Conservation (phyloP, 148 eudicot genomes). For the Vaccinium corymbosum region DNA sequence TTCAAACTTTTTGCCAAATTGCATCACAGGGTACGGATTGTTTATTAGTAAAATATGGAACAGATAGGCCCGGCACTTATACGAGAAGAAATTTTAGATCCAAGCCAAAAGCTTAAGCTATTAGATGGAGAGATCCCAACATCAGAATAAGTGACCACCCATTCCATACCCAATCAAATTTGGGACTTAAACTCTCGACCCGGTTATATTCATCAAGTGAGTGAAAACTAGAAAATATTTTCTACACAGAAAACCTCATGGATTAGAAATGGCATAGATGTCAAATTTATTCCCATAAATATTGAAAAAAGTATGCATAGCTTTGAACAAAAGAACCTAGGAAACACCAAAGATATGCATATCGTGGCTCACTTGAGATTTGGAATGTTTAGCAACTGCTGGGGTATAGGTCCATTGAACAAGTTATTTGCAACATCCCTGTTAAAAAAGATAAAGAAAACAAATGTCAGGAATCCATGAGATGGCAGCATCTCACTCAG, state of each 20-base stretch:
- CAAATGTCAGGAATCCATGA: neutral
- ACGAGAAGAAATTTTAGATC: neutral
- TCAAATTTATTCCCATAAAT: neutral
- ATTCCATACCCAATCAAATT: neutral
- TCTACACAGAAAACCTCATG: neutral
- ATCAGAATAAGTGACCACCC: neutral
- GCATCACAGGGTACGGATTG: neutral
- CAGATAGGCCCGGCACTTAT: neutral
- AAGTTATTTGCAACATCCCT: conserved; percentile 75
- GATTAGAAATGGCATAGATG: neutral
- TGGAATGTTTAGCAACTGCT: conserved; percentile 61
- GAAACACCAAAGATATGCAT: neutral
- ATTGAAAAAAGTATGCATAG: neutral
- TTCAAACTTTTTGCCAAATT: neutral
- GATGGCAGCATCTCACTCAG: conserved; percentile 2
- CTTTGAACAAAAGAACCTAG: conserved; percentile 7
- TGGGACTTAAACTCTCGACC: neutral
- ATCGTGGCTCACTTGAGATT: conserved; percentile 51
- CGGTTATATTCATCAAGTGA: neutral
- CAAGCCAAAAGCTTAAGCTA: neutral
- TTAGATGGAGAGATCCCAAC: neutral
- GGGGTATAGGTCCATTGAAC: conserved; percentile 81
- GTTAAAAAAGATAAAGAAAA: conserved; percentile 17
- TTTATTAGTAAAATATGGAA: neutral
- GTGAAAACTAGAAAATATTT: neutral